Evolutionary conservation across 2,329 filamentous ascomycete species (phyloP).

Genomic region (Aspergillus fischeri): DNA sequence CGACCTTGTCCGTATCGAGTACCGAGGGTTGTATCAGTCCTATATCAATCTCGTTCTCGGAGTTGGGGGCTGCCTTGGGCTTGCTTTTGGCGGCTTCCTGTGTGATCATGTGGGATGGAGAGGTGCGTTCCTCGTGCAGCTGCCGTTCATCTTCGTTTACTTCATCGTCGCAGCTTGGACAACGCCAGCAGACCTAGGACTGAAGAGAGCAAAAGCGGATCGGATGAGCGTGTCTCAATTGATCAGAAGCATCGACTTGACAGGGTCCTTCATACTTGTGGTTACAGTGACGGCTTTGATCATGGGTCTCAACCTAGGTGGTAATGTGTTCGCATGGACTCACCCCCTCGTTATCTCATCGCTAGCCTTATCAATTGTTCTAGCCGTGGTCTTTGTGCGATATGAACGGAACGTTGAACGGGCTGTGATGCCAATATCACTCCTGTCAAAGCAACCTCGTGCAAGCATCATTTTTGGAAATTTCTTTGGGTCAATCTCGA

Average conservation of each 20-base stretch:
- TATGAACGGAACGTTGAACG: constrained; percentile 43
- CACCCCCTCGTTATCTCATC: constrained; percentile 49
- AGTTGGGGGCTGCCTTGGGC: constrained; percentile 34
- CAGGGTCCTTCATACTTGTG: constrained; percentile 47
- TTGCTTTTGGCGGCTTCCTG: constrained; percentile 37
- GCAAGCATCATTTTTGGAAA: constrained; percentile 50
- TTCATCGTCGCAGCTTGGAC: constrained; percentile 43
- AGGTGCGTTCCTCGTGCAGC: constrained; percentile 46
- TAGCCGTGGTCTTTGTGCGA: constrained; percentile 37
- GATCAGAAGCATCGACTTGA: constrained; percentile 47
- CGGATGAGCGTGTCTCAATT: constrained; percentile 40
- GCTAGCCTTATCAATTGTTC: constrained; percentile 38
- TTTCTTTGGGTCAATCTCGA: constrained; percentile 47
- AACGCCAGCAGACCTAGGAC: constrained; percentile 43
- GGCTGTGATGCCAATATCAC: constrained; percentile 48
- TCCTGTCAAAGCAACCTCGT: constrained; percentile 45
- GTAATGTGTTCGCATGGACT: constrained; percentile 49
- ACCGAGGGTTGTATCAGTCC: constrained; percentile 42
- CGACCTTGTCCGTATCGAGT: constrained; percentile 71
- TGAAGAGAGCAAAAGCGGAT: constrained; percentile 40
- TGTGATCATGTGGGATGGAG: constrained; percentile 41
- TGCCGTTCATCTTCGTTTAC: constrained; percentile 46
- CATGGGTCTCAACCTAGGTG: constrained; percentile 50
- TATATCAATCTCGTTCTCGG: constrained; percentile 39
- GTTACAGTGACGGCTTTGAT: constrained; percentile 47